Base-by-base conservation (phyloP, 345 rosid species). In the Hibiscus mutabilis region DNA sequence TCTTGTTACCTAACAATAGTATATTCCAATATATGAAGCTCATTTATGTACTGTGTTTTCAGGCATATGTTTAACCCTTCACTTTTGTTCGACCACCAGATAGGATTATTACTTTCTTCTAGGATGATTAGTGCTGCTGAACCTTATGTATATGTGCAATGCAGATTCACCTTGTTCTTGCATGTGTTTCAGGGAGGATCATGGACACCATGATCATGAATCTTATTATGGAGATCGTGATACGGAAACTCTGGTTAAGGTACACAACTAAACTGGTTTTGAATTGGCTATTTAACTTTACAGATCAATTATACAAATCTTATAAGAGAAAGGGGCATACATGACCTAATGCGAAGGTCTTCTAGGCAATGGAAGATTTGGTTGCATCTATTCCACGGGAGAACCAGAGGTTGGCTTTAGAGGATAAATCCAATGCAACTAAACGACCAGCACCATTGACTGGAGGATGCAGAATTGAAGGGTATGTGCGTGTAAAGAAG, bases 211-310 rank as follows among this genome's bases (percentile, higher is more conserved):
- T 75, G 96, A 92, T 3, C 99, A 96, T 82, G 99, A 96, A 77
- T 91, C 97, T 35, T 96, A 96, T 79, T 92, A 96, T 84, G 99
- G 99, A 80, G 92, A 96, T 83, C 94, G 98, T 73, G 96, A 96
- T 81, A 91, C 99, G 51, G 98, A 96, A 3, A 85, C 87, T 82
- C 87, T 96, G 82, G 94, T 96, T 63, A 85, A 91, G 97, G 99
- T 89, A 75, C 49, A 75, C 49, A 61, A 62, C 62, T 44, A 62
- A 10, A 76, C 68, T 70, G 63, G 40, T 21, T 65, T 71, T 70
- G 57, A 74, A 60, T 73, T 66, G 68, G 71, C 52, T 57, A 40
- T 75, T 55, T 75, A 42, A 24, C 1, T 49, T 27, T 49, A 27
- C 27, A 19, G 44, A 27, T n/a, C 42, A 29, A 11, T 49, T 49